Evolutionary conservation across 1,284 basidiomycete genomes (phyloP).

Genomic region (Anthracocystis walkeri): DNA sequence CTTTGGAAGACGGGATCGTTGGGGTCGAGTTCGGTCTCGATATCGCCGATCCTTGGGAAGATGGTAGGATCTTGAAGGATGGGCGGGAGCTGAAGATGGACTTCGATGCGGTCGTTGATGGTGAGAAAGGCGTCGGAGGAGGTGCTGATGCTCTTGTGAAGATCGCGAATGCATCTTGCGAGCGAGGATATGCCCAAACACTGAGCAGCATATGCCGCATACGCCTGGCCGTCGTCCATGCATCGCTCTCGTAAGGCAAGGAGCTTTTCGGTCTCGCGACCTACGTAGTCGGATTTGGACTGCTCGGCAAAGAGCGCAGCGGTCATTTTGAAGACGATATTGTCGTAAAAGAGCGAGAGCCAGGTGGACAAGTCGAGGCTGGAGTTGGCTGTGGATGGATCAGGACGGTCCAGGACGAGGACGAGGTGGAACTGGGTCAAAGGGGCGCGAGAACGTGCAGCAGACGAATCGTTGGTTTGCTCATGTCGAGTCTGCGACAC

Average conservation of each 20-base stretch:
- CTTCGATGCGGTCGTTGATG: slow-evolving; percentile 62
- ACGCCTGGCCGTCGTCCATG: slow-evolving; percentile 57
- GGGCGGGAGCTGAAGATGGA: slow-evolving; percentile 65
- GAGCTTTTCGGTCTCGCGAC: slow-evolving; percentile 54
- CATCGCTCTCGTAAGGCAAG: slow-evolving; percentile 56
- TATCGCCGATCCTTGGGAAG: slow-evolving; percentile 49
- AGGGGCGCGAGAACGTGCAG: slow-evolving; percentile 17
- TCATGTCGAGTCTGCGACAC: slow-evolving; percentile 18
- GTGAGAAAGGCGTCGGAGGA: slow-evolving; percentile 57
- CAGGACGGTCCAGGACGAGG: slow-evolving; percentile 64
- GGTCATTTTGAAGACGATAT: slow-evolving; percentile 68
- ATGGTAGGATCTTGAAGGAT: slow-evolving; percentile 56
- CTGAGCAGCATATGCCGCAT: slow-evolving; percentile 49
- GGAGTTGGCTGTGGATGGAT: slow-evolving; percentile 52
- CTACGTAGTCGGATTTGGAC: slow-evolving; percentile 51
- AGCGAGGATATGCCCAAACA: slow-evolving; percentile 59
- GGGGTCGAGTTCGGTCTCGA: slow-evolving; percentile 62
- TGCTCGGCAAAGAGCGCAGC: slow-evolving; percentile 66
- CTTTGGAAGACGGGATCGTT: slow-evolving; percentile 59
- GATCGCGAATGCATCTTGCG: slow-evolving; percentile 52
- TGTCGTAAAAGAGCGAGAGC: slow-evolving; percentile 65
- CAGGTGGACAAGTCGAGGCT: slow-evolving; percentile 55
- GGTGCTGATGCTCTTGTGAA: slow-evolving; percentile 58
- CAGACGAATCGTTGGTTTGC: slow-evolving; percentile 10
- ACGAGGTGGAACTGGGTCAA: slow-evolving; percentile 65